Conservation (phyloP, 2,329 filamentous ascomycete genomes). For the Gyromitra esculenta region DNA sequence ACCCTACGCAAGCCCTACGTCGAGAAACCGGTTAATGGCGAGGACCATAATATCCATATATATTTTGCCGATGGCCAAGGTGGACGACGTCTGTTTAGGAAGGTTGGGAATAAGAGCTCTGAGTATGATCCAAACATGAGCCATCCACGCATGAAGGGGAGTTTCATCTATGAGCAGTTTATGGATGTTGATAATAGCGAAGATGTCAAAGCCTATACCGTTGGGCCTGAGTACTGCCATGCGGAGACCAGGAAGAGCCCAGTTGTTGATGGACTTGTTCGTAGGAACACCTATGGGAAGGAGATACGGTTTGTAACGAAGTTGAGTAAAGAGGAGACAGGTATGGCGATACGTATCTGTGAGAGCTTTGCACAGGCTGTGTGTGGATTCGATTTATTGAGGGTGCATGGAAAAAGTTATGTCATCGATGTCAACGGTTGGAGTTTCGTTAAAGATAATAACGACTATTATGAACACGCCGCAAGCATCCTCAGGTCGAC, state of each 20-base stretch:
- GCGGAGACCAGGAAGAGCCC: constrained; percentile 97
- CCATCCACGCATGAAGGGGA: constrained; percentile 78
- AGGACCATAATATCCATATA: constrained; percentile 98
- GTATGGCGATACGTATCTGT: constrained; percentile 89
- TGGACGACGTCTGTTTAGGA: constrained; percentile 90
- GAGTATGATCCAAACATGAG: constrained; percentile 84
- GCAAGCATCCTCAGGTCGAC: constrained; percentile 86
- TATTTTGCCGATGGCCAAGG: constrained; percentile 93
- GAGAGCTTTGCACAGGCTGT: constrained; percentile 92
- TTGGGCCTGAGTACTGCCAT: constrained; percentile 91
- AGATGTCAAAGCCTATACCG: constrained; percentile 98
- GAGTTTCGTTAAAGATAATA: constrained; percentile 99
- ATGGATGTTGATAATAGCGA: constrained; percentile 96
- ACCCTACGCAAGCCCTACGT: constrained; percentile 92
- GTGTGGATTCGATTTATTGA: constrained; percentile 92
- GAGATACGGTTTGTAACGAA: constrained; percentile 94
- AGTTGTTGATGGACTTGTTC: constrained; percentile 93
- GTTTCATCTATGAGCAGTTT: constrained; percentile 97
- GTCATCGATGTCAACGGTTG: constrained; percentile 99
- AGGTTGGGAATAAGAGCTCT: constrained; percentile 98
- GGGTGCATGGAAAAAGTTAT: constrained; percentile 88
- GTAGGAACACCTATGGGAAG: constrained; percentile 96
- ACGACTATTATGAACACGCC: constrained; percentile 95
- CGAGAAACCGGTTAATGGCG: constrained; percentile 96
- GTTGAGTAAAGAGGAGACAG: constrained; percentile 79